phyloP scores from a whole-genome alignment of 352 stramenopile species.

The Phytophthora palmivora region DNA sequence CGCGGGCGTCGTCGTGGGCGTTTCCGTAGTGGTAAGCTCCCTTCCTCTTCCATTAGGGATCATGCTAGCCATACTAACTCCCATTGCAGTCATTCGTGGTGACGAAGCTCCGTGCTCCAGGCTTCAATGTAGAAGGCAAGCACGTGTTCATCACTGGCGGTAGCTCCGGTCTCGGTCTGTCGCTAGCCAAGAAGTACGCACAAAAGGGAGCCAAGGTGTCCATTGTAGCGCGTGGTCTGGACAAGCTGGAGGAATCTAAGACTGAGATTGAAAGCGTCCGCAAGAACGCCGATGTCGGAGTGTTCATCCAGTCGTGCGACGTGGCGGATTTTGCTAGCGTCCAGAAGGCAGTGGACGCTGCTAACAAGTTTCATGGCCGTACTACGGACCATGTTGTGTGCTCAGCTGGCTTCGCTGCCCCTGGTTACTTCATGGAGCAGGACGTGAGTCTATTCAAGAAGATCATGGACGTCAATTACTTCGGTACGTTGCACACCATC shows the following conservation, averaged over 20 bases:
- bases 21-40: conserved; percentile 57
- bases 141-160: conserved; percentile 86
- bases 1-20: conserved; percentile 50
- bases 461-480: conserved; percentile 91
- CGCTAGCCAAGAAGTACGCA: conserved; percentile 76
- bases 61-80: conserved; percentile 4
- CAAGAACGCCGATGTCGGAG: conserved; percentile 39
- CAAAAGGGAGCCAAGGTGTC: conserved; percentile 73
- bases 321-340: conserved; percentile 72
- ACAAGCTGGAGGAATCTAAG: conserved; percentile 73
- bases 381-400: conserved; percentile 79
- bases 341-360: conserved; percentile 63
- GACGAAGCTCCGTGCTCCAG: conserved; percentile 67
- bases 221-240: conserved; percentile 66
- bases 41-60: too few species aligned
- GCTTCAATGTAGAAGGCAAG: conserved; percentile 79
- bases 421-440: conserved; percentile 82
- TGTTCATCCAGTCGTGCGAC: conserved; percentile 81
- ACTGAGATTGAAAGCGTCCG: conserved; percentile 58
- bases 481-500: conserved; percentile 79
- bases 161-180: conserved; percentile 71
- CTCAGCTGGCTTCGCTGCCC: conserved; percentile 61
- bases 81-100: conserved; percentile 59
- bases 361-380: conserved; percentile 72
- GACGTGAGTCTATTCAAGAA: conserved; percentile 74